Conservation (phyloP, 352 stramenopile genomes). For the Pythium scleroteichum region DNA sequence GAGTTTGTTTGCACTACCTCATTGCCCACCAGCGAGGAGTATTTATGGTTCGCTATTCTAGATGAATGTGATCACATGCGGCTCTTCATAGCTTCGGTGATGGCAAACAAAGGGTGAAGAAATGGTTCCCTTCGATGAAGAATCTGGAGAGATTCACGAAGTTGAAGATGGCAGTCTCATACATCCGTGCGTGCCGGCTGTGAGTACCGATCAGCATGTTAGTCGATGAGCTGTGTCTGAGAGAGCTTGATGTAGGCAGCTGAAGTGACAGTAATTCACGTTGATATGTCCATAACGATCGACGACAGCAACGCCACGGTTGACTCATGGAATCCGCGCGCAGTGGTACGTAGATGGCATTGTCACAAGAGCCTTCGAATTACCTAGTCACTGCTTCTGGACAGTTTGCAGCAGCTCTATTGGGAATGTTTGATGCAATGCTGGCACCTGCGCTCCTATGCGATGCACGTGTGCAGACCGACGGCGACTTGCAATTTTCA, state of each 20-base stretch:
- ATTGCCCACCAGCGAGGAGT: background rate
- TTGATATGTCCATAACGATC: slow-evolving; percentile 8
- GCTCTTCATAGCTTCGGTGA: no score
- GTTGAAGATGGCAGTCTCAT: no score
- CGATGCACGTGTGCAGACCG: background rate
- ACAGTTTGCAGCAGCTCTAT: slow-evolving; percentile 18
- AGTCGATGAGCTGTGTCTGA: no score
- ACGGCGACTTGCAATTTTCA: slow-evolving; percentile 16
- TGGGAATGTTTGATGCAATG: slow-evolving; percentile 17
- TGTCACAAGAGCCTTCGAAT: background rate
- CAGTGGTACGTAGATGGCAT: slow-evolving; percentile 8
- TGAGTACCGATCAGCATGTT: background rate
- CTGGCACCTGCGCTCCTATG: slow-evolving; percentile 1
- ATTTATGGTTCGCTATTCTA: slow-evolving; percentile 1
- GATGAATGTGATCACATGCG: no score
- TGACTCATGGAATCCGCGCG: background rate
- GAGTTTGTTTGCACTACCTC: background rate
- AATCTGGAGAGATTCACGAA: background rate
- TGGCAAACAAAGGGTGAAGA: no score
- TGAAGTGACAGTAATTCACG: slow-evolving; percentile 3
- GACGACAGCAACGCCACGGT: background rate
- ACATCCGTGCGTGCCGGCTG: background rate
- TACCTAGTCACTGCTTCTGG: background rate
- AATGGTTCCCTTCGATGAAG: background rate
- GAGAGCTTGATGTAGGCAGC: background rate